These are phyloP conservation scores for Baeospora myosura DNA, from an alignment of 1,284 basidiomycete species.

Conservation along the genomic window DNA sequence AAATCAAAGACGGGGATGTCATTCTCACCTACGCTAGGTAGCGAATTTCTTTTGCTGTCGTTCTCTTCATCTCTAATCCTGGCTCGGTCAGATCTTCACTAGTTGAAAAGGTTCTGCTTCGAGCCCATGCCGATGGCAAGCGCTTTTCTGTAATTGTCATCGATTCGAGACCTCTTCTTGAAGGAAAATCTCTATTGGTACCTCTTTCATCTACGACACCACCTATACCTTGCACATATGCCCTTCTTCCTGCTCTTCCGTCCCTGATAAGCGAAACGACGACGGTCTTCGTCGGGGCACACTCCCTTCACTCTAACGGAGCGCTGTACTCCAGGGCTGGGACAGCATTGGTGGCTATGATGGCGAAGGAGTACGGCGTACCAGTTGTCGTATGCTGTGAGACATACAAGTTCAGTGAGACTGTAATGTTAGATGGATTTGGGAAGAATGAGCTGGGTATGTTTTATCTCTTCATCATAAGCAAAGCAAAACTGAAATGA, in stretches of 20 bases:
- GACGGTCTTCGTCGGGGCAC: slow-evolving; percentile 86
- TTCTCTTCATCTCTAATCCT: neutral
- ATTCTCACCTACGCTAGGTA: slow-evolving; percentile 91
- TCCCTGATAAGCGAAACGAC: slow-evolving; percentile 77
- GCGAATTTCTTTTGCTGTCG: slow-evolving; percentile 12
- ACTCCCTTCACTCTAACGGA: slow-evolving; percentile 92
- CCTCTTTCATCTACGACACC: slow-evolving; percentile 57
- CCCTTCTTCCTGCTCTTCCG: slow-evolving; percentile 83
- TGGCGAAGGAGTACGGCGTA: slow-evolving; percentile 83
- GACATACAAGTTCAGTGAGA: slow-evolving; percentile 97
- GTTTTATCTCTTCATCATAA: slow-evolving; percentile 13
- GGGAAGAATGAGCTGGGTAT: slow-evolving; percentile 92
- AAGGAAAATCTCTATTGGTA: slow-evolving; percentile 80
- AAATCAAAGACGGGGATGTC: slow-evolving; percentile 91
- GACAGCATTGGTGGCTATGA: slow-evolving; percentile 93
- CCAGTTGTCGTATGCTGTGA: slow-evolving; percentile 97
- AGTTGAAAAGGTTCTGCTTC: slow-evolving; percentile 84
- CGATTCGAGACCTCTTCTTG: slow-evolving; percentile 90
- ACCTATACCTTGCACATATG: slow-evolving; percentile 85
- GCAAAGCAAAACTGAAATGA: slow-evolving; percentile 8
- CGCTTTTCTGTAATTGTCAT: slow-evolving; percentile 88
- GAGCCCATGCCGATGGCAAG: slow-evolving; percentile 68
- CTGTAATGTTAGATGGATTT: slow-evolving; percentile 89
- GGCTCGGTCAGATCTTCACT: slow-evolving; percentile 70
- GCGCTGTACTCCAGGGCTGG: slow-evolving; percentile 92